Base-by-base conservation (phyloP, 371 early-diverging fungal genomes). In the Blakeslea trispora region DNA sequence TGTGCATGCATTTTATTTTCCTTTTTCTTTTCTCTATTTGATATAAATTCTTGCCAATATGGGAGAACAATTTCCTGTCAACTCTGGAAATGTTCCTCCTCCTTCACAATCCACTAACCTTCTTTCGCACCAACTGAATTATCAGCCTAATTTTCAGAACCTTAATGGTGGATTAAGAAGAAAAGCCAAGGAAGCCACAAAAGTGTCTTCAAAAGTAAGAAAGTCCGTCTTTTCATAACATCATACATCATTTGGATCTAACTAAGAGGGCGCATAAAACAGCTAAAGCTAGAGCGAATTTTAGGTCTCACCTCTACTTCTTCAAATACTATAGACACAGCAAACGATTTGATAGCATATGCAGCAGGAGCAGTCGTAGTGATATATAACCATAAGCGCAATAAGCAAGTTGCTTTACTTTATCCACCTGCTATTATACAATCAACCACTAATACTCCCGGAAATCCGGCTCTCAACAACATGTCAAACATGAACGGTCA, bases 301-400 rank as follows among this genome's bases (percentile, higher is more conserved):
- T 67, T 87, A 14, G 88, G 87, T 0, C 63, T 87, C 23, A 87
- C 88, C 4, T 74, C 84, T 5, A 78, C 72, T 24, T 79, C 77
- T 14, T 72, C 80, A 19, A 81, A 83, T 63, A 71, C 75, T 22
- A 53, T 91, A 45, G 82, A 85, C 6, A 72, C 83, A 43, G 79
- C 86, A 43, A 72, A 77, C 6, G 86, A 83, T 68, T 57, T 88
- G 44, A 74, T 90, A 23, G 91, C 90, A 24, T 89, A 87, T 74
- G 83, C 89, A 23, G 87, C 92, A 28, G 92, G 91, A 32, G 87
- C 86, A 23, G 82, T 85, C 3, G 84, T 87, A 8, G 86, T 89
- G 17, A 72, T 90, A 32, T 90, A 89, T 66, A 84, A 87, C 64
- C 82, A 88, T 63, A 79, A 81, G 39, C 75, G 75, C 18, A 83